phyloP scores from a whole-genome alignment of 176 grass and related monocot genomes.

The Leersia perrieri region DNA sequence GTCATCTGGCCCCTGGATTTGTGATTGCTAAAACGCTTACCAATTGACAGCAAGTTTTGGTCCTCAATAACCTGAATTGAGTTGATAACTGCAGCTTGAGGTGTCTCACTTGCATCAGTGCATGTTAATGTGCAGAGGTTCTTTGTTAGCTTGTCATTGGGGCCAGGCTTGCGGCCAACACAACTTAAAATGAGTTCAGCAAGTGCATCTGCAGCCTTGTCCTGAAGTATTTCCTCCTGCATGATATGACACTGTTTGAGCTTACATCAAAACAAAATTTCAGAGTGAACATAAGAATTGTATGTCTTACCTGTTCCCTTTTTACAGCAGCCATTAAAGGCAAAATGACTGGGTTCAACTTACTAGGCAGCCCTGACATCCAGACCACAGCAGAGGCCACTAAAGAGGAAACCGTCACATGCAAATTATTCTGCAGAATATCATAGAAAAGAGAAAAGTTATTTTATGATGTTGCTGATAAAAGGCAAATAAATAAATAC shows the following conservation, averaged over 20 bases:
- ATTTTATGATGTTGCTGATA: conserved; percentile 9
- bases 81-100: conserved; percentile 84
- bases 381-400: conserved; percentile 88
- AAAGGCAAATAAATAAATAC: background rate
- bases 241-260: conserved; percentile 38
- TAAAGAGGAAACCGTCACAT: conserved; percentile 83
- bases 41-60: conserved; percentile 75
- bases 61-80: conserved; percentile 94
- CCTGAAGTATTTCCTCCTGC: conserved; percentile 95
- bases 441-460: conserved; percentile 21
- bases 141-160: conserved; percentile 94
- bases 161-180: conserved; percentile 91
- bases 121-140: conserved; percentile 92
- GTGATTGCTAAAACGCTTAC: conserved; percentile 57
- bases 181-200: conserved; percentile 90
- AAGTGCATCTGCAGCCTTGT: conserved; percentile 97
- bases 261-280: conserved; percentile 9
- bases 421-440: conserved; percentile 94
- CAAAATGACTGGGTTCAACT: conserved; percentile 95
- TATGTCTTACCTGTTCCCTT: conserved; percentile 78
- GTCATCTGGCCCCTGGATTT: conserved; percentile 54
- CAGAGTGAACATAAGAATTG: conserved; percentile 7
- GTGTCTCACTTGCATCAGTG: conserved; percentile 76
- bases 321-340: conserved; percentile 99
- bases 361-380: conserved; percentile 81